phyloP scores from a whole-genome alignment of 1,139 yeast species.

The Petasospora fabianii region DNA sequence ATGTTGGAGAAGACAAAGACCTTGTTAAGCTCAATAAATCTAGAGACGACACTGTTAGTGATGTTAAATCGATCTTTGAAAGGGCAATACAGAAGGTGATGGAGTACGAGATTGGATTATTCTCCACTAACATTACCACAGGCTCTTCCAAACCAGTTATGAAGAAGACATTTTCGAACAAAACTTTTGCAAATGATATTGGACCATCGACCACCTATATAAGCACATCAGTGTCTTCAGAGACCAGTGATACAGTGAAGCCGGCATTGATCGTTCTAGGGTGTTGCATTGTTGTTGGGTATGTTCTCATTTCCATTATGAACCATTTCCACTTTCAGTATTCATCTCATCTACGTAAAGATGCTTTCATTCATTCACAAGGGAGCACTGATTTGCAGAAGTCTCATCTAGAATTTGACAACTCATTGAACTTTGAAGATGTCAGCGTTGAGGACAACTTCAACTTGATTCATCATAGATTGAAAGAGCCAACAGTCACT shows the following conservation, averaged over 20 bases:
- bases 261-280: conserved; percentile 7
- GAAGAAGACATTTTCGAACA: not conserved
- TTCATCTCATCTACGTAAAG: conserved; percentile 7
- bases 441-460: conserved; percentile 4
- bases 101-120: not conserved
- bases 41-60: conserved; percentile 2
- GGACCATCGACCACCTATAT: too few species aligned
- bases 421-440: not conserved
- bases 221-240: not conserved
- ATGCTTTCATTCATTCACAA: conserved; percentile 1
- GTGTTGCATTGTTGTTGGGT: conserved; percentile 4
- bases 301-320: conserved; percentile 7
- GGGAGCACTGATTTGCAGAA: not conserved
- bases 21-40: conserved; percentile 1
- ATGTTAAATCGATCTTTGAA: conserved; percentile 5
- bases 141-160: not conserved
- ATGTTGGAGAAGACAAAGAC: not conserved
- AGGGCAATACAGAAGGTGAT: conserved; percentile 2
- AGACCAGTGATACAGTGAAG: not conserved
- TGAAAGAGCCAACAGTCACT: conserved; percentile 6
- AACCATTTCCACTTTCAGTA: conserved; percentile 13
- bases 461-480: conserved; percentile 4
- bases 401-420: not conserved
- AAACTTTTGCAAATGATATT: not conserved
- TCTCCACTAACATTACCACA: not conserved